A percentile compares a stretch with the other conserved stretches of the same genome.
Evolutionary conservation across 345 rosid genomes (phyloP).

Genomic region (Barbarea vulgaris): DNA sequence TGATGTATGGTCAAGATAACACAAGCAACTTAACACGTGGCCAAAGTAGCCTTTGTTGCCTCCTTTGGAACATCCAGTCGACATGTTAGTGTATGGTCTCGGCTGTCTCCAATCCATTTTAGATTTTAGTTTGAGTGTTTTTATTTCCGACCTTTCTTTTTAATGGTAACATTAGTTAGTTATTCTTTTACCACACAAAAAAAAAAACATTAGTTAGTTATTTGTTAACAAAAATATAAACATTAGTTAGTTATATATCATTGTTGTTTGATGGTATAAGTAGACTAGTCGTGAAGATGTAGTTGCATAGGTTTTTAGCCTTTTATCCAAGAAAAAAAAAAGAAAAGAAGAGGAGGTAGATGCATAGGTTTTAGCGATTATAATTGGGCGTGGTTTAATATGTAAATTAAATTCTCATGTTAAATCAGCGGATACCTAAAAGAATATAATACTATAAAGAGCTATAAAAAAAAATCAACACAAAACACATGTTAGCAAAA

Average conservation of each 20-base stretch:
- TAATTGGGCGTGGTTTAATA: not conserved
- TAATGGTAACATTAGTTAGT: constrained; percentile 9
- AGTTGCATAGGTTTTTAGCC: not conserved
- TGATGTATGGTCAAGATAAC: constrained; percentile 36
- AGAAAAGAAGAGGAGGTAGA: too few species aligned
- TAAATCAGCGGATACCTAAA: not conserved
- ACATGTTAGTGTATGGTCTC: constrained; percentile 39
- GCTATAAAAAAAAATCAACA: not conserved
- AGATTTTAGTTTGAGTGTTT: constrained; percentile 1
- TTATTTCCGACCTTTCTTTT: not conserved
- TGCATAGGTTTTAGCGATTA: not conserved
- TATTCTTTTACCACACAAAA: not conserved
- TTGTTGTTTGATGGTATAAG: constrained; percentile 16
- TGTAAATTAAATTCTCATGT: not conserved
- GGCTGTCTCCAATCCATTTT: constrained; percentile 31
- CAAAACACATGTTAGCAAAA: not conserved
- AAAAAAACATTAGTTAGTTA: not conserved
- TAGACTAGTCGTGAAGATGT: constrained; percentile 5
- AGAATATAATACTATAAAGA: not conserved
- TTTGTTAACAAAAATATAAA: not conserved
- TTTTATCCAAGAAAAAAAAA: too few species aligned
- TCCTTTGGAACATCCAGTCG: constrained; percentile 36
- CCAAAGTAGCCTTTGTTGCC: constrained; percentile 32
- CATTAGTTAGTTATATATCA: constrained; percentile 15
- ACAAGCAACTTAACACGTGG: constrained; percentile 35